These are phyloP conservation scores for Cryomyces minteri DNA, from an alignment of 495 filamentous ascomycete species.

Conservation along the genomic window DNA sequence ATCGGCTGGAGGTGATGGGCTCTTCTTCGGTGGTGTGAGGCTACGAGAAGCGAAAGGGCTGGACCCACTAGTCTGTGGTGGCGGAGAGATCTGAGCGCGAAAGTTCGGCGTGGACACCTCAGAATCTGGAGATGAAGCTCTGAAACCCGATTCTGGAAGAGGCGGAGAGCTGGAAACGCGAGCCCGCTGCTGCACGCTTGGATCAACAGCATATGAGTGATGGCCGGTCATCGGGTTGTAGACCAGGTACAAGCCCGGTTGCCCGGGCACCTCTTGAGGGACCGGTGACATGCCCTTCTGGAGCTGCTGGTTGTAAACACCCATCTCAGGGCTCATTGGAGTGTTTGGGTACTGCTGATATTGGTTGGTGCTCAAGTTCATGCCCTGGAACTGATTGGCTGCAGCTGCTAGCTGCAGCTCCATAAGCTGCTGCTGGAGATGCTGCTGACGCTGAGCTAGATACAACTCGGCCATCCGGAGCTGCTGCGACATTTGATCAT, in stretches of 20 bases:
- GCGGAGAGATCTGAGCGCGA: slow-evolving; percentile 66
- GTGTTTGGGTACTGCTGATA: slow-evolving; percentile 22
- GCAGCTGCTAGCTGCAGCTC: slow-evolving; percentile 29
- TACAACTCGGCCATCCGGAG: slow-evolving; percentile 72
- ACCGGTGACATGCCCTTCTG: slow-evolving; percentile 58
- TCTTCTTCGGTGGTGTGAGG: slow-evolving; percentile 54
- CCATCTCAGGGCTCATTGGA: slow-evolving; percentile 27
- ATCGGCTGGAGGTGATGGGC: slow-evolving; percentile 39
- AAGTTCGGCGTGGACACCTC: slow-evolving; percentile 27
- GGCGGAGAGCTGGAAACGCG: slow-evolving; percentile 17
- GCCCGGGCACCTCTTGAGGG: slow-evolving; percentile 44
- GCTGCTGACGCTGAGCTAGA: slow-evolving; percentile 74
- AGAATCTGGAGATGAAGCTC: slow-evolving; percentile 10
- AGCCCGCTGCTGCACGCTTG: slow-evolving; percentile 26
- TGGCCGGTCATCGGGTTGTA: slow-evolving; percentile 77
- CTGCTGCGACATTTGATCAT: slow-evolving; percentile 59
- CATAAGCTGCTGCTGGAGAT: slow-evolving; percentile 43
- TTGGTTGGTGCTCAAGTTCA: slow-evolving; percentile 34
- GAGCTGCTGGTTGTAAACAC: slow-evolving; percentile 49
- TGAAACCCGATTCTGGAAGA: slow-evolving; percentile 15
- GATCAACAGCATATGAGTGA: slow-evolving; percentile 53
- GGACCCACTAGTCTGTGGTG: slow-evolving; percentile 36
- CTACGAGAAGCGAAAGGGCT: slow-evolving; percentile 32
- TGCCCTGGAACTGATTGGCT: slow-evolving; percentile 59
- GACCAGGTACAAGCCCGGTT: slow-evolving; percentile 61